Evolutionary conservation across 2,329 filamentous ascomycete genomes (phyloP).

Genomic region (Tolypocladium paradoxum): DNA sequence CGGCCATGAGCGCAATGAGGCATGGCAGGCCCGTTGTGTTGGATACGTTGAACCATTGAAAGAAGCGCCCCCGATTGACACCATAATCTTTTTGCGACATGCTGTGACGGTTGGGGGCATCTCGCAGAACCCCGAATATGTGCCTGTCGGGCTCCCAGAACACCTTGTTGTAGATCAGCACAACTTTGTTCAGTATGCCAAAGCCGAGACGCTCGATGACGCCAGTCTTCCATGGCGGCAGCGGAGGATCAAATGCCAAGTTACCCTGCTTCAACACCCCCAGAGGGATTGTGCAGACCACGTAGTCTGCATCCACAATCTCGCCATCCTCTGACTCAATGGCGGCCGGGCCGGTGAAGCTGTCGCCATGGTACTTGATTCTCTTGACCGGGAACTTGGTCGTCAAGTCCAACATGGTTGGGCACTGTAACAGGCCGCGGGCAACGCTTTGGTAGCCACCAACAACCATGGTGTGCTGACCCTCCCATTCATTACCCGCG

Average conservation of each 20-base stretch:
- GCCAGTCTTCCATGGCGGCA: constrained; percentile 78
- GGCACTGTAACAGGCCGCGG: constrained; percentile 71
- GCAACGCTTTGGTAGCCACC: constrained; percentile 92
- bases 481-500: constrained; percentile 94
- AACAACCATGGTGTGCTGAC: constrained; percentile 83
- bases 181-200: constrained; percentile 89
- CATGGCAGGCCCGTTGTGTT: constrained; percentile 82
- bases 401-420: constrained; percentile 64
- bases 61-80: constrained; percentile 76
- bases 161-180: constrained; percentile 75
- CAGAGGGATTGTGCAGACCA: constrained; percentile 84
- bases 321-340: constrained; percentile 72
- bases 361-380: constrained; percentile 51
- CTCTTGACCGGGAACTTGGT: constrained; percentile 62
- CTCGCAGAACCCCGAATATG: constrained; percentile 85
- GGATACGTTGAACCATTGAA: constrained; percentile 94
- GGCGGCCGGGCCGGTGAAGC: constrained; percentile 36
- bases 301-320: constrained; percentile 68
- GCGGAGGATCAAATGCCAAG: constrained; percentile 75
- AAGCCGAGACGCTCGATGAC: constrained; percentile 81
- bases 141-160: constrained; percentile 89
- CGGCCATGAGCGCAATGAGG: constrained; percentile 88
- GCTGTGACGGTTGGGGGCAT: constrained; percentile 58
- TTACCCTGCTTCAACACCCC: constrained; percentile 80
- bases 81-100: constrained; percentile 72